Evolutionary conservation across 1,139 yeast genomes (phyloP).

Genomic region (Hansenula sp.): DNA sequence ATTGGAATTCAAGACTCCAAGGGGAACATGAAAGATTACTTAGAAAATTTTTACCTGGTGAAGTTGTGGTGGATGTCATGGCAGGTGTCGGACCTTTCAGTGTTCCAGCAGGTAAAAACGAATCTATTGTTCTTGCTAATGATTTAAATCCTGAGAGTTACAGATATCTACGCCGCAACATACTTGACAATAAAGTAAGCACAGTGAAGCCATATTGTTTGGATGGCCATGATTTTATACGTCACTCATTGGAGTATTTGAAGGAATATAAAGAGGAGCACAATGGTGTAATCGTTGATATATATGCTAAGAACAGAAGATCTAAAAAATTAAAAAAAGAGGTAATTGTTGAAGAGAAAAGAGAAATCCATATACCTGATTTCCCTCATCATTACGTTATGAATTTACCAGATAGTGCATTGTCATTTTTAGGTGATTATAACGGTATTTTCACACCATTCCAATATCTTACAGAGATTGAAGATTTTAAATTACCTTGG

Average conservation of each 20-base stretch:
- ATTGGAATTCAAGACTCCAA: slow-evolving; percentile 95
- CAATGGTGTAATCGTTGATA: slow-evolving; percentile 24
- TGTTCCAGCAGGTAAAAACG: slow-evolving; percentile 88
- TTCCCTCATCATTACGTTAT: slow-evolving; percentile 74
- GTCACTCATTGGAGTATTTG: slow-evolving; percentile 50
- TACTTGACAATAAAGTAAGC: slow-evolving; percentile 56
- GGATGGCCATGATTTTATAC: slow-evolving; percentile 83
- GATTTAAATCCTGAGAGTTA: slow-evolving; percentile 89
- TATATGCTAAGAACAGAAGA: slow-evolving; percentile 26
- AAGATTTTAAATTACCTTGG: slow-evolving; percentile 60
- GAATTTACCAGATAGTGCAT: slow-evolving; percentile 94
- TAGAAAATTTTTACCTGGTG: slow-evolving; percentile 50
- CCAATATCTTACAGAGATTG: slow-evolving; percentile 29
- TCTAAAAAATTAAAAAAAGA: slow-evolving; percentile 25
- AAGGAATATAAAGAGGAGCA: slow-evolving; percentile 18
- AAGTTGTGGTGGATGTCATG: slow-evolving; percentile 89
- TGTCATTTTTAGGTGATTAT: slow-evolving; percentile 76
- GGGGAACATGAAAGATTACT: slow-evolving; percentile 90
- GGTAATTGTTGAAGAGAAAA: too few species aligned
- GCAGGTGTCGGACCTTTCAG: slow-evolving; percentile 99
- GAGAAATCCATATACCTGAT: slow-evolving; percentile 46
- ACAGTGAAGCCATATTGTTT: slow-evolving; percentile 58
- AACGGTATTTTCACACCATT: slow-evolving; percentile 58
- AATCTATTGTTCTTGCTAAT: slow-evolving; percentile 79
- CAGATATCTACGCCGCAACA: slow-evolving; percentile 63